phyloP scores from a whole-genome alignment of 1,284 basidiomycete genomes.

The Irpex lacteus region DNA sequence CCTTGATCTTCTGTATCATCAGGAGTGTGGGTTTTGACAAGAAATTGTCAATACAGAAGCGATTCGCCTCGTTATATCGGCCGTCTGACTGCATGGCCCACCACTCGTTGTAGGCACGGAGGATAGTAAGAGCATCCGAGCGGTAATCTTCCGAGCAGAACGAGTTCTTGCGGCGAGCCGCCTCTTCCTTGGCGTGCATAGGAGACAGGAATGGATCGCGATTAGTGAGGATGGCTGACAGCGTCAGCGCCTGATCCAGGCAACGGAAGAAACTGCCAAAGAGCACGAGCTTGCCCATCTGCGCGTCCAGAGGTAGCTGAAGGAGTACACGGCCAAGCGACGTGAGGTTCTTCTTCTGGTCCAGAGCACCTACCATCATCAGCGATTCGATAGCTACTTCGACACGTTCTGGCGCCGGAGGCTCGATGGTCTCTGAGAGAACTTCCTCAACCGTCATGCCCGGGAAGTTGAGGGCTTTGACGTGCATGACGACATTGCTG shows the following conservation, averaged over 20 bases:
- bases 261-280: slow-evolving; percentile 95
- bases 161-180: slow-evolving; percentile 71
- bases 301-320: slow-evolving; percentile 87
- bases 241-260: slow-evolving; percentile 84
- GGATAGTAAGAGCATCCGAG: slow-evolving; percentile 82
- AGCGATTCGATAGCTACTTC: slow-evolving; percentile 80
- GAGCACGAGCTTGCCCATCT: slow-evolving; percentile 87
- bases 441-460: slow-evolving; percentile 88
- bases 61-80: slow-evolving; percentile 63
- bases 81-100: slow-evolving; percentile 65
- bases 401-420: slow-evolving; percentile 81
- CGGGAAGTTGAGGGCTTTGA: slow-evolving; percentile 95
- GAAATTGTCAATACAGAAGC: slow-evolving; percentile 88
- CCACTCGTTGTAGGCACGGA: slow-evolving; percentile 87
- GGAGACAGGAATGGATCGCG: slow-evolving; percentile 92
- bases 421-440: slow-evolving; percentile 83
- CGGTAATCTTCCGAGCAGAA: slow-evolving; percentile 83
- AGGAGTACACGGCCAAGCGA: slow-evolving; percentile 87
- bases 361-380: slow-evolving; percentile 87
- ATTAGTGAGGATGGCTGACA: slow-evolving; percentile 88
- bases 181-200: slow-evolving; percentile 62
- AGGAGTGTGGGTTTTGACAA: slow-evolving; percentile 82
- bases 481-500: slow-evolving; percentile 93
- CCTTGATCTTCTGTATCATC: slow-evolving; percentile 83
- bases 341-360: slow-evolving; percentile 77